Conservation (phyloP, 495 filamentous ascomycete species). For the Trichocladium uniseriatum region DNA sequence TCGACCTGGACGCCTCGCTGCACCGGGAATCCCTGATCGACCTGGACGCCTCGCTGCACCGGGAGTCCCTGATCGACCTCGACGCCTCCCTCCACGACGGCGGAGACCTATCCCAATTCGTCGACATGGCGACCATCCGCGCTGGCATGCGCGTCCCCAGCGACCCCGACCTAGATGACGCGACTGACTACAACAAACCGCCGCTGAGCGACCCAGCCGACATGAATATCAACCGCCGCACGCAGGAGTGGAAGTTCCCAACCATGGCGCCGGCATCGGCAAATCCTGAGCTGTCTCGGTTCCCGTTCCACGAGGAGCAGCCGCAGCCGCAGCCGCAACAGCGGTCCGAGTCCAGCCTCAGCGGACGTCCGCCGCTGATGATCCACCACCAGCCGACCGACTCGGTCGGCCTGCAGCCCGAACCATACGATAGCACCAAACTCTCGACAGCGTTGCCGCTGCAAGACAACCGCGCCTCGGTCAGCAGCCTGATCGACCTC, state of each 20-base stretch:
- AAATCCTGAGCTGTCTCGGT: conserved; percentile 42
- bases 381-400: conserved; percentile 47
- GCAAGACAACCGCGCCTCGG: conserved; percentile 31
- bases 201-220: conserved; percentile 44
- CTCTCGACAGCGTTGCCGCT: background rate
- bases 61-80: conserved; percentile 50
- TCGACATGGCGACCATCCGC: conserved; percentile 51
- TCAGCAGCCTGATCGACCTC: conserved; percentile 43
- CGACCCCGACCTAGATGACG: conserved; percentile 29
- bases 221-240: conserved; percentile 39
- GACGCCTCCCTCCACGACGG: conserved; percentile 49
- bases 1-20: conserved; percentile 50
- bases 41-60: conserved; percentile 43
- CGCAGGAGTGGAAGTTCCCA: conserved; percentile 52
- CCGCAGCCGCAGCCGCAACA: background rate
- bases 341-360: conserved; percentile 8
- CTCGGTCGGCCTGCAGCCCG: conserved; percentile 21
- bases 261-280: conserved; percentile 38
- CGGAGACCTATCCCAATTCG: conserved; percentile 42
- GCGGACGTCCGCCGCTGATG: conserved; percentile 36
- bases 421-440: conserved; percentile 28
- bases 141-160: conserved; percentile 36
- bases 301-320: conserved; percentile 33
- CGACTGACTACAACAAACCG: conserved; percentile 37
- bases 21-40: conserved; percentile 53